phyloP scores from a whole-genome alignment of 2,329 filamentous ascomycete genomes.

The Byssochlamys sp. region DNA sequence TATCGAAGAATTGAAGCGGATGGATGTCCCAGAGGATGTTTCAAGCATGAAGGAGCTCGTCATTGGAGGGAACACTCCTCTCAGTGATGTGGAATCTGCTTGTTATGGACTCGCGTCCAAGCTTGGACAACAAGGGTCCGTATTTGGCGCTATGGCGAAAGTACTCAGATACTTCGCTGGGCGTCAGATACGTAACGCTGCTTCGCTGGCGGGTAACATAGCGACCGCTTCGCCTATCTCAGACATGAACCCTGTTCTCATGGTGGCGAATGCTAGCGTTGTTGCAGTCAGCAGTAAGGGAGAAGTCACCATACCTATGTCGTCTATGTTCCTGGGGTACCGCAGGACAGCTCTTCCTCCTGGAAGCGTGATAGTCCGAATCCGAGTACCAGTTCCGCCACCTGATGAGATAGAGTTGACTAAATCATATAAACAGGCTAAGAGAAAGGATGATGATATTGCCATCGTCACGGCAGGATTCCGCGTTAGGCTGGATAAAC shows the following conservation, averaged over 20 bases:
- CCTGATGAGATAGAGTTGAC: constrained; percentile 62
- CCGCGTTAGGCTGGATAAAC: constrained; percentile 55
- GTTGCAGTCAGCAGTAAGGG: constrained; percentile 59
- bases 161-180: constrained; percentile 82
- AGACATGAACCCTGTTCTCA: constrained; percentile 75
- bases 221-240: constrained; percentile 82
- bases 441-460: constrained; percentile 85
- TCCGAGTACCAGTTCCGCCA: constrained; percentile 63
- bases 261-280: constrained; percentile 66
- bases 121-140: constrained; percentile 58
- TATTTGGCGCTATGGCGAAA: constrained; percentile 72
- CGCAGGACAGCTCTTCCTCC: constrained; percentile 62
- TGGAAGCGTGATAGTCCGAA: constrained; percentile 67
- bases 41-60: constrained; percentile 46
- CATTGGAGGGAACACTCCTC: constrained; percentile 71
- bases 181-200: constrained; percentile 81
- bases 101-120: constrained; percentile 60
- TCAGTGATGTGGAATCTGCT: constrained; percentile 73
- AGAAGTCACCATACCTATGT: constrained; percentile 67
- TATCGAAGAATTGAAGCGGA: constrained; percentile 68
- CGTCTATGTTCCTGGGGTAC: constrained; percentile 74
- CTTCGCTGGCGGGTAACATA: constrained; percentile 75
- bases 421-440: constrained; percentile 78
- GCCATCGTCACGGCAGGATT: constrained; percentile 78
- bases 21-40: constrained; percentile 56